These are phyloP conservation scores for Phytopythium montanum DNA, from an alignment of 352 stramenopile species.

Conservation along the genomic window DNA sequence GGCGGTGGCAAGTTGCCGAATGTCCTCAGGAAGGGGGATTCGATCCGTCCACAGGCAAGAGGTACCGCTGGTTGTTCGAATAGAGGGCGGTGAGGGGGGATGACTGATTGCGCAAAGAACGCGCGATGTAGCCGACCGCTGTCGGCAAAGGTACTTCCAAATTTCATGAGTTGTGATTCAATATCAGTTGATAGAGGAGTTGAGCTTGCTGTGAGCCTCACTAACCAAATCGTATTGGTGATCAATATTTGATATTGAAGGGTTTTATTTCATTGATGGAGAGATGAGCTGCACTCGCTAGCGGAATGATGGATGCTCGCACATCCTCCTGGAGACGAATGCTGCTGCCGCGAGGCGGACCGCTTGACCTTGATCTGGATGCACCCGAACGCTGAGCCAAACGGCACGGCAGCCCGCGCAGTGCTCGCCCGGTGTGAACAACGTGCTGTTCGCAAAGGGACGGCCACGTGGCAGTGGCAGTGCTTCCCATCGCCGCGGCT, in stretches of 20 bases:
- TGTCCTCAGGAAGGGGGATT: too few species aligned
- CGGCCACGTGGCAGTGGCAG: too few species aligned
- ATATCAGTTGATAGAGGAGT: background rate
- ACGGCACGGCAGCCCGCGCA: too few species aligned
- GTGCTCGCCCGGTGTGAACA: too few species aligned
- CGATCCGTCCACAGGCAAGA: background rate
- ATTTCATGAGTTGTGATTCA: background rate
- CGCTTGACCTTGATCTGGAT: too few species aligned
- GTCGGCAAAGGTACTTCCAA: background rate
- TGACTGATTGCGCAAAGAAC: slow-evolving; percentile 8
- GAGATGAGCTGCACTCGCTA: background rate
- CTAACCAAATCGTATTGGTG: background rate
- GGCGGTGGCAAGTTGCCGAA: background rate
- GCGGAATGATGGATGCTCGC: slow-evolving; percentile 5
- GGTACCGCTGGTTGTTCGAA: background rate
- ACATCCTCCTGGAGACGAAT: slow-evolving; percentile 6
- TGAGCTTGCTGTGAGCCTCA: background rate
- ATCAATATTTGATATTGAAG: background rate
- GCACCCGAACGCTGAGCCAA: background rate
- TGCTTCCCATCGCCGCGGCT: too few species aligned
- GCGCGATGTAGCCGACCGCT: background rate
- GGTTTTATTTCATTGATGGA: background rate
- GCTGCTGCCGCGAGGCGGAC: background rate
- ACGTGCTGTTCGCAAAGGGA: too few species aligned
- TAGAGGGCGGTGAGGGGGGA: background rate